These are phyloP conservation scores for Quercus ilex DNA, from an alignment of 306 rosid species.

Conservation along the genomic window DNA sequence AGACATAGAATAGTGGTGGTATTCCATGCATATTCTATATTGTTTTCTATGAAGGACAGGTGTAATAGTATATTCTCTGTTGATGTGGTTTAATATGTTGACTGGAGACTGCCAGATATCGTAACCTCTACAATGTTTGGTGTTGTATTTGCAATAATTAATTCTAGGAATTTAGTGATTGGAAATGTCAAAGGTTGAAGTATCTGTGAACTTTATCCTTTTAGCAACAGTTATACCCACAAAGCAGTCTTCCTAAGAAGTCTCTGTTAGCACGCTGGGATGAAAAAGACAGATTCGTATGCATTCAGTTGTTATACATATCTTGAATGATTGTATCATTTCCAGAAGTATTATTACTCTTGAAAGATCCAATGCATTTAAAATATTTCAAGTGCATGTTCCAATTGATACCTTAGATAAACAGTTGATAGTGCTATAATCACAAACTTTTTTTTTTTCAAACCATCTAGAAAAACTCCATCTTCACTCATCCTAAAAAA, in stretches of 20 bases:
- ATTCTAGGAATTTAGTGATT: not conserved
- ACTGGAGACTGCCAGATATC: not conserved
- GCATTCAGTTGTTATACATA: slow-evolving; percentile 2
- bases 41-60: not conserved
- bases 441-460: too few species aligned
- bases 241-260: not conserved
- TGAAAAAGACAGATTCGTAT: slow-evolving; percentile 15
- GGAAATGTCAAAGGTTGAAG: not conserved
- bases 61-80: not conserved
- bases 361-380: slow-evolving; percentile 1
- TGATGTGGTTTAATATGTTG: not conserved
- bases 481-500: too few species aligned
- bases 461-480: too few species aligned
- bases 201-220: not conserved
- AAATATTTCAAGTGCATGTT: not conserved
- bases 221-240: not conserved
- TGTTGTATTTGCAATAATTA: not conserved
- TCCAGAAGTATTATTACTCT: not conserved
- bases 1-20: not conserved
- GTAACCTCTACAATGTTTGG: not conserved
- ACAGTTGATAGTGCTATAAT: too few species aligned
- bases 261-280: slow-evolving; percentile 3
- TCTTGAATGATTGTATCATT: not conserved
- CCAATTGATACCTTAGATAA: too few species aligned
- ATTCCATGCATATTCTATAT: slow-evolving; percentile 14